Percentiles rank a stretch among this genome's conserved stretches.
Evolutionary conservation across 352 stramenopile genomes (phyloP).

Genomic region (Phytophthora hibernalis): DNA sequence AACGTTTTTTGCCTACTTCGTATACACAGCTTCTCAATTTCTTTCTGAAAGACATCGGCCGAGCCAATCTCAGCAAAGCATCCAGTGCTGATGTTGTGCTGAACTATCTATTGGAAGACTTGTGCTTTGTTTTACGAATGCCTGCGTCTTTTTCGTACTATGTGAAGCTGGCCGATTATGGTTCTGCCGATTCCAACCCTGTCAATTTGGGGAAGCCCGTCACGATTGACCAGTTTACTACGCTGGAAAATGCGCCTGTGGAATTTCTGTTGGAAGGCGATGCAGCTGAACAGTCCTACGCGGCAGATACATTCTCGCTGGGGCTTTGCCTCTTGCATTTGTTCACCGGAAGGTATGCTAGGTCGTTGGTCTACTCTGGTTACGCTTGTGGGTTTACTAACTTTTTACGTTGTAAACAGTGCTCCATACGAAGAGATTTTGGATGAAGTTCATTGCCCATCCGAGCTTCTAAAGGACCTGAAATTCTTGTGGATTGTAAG

Average conservation of each 20-base stretch:
- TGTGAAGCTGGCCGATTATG: slow-evolving; percentile 99
- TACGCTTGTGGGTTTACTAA: neutral
- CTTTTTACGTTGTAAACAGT: slow-evolving; percentile 38
- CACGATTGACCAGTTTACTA: slow-evolving; percentile 96
- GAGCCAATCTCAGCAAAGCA: slow-evolving; percentile 38
- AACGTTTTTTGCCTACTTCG: slow-evolving; percentile 4
- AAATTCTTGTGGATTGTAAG: slow-evolving; percentile 90
- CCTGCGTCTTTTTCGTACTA: slow-evolving; percentile 76
- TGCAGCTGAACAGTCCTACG: slow-evolving; percentile 89
- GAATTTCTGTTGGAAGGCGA: slow-evolving; percentile 97
- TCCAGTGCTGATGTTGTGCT: slow-evolving; percentile 50
- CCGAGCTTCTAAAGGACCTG: slow-evolving; percentile 81
- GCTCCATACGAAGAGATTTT: slow-evolving; percentile 98
- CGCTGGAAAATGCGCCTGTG: slow-evolving; percentile 97
- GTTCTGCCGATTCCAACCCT: slow-evolving; percentile 92
- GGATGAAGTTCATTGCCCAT: slow-evolving; percentile 92
- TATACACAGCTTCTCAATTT: slow-evolving; percentile 95
- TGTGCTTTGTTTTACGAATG: slow-evolving; percentile 64
- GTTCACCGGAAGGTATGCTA: slow-evolving; percentile 91
- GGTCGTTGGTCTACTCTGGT: neutral
- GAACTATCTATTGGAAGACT: slow-evolving; percentile 69
- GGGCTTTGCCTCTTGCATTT: slow-evolving; percentile 97
- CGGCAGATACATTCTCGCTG: slow-evolving; percentile 95
- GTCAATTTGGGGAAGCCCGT: slow-evolving; percentile 92
- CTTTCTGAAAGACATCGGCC: slow-evolving; percentile 91